These are phyloP conservation scores for Entoloma clypeatum DNA, from an alignment of 1,284 basidiomycete species.

Conservation along the genomic window DNA sequence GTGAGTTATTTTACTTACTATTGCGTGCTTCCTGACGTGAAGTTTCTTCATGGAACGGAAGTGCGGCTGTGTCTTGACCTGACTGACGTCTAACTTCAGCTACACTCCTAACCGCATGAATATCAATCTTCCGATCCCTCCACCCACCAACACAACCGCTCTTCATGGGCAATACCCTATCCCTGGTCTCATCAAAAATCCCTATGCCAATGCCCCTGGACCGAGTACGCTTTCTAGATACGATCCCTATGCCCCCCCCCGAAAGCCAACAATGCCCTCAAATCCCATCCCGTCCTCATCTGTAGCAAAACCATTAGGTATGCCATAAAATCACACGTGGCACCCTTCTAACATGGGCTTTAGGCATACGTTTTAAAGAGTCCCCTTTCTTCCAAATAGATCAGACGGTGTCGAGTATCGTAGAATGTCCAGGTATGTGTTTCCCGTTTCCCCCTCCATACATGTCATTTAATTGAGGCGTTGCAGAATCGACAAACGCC, in stretches of 20 bases:
- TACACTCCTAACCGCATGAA: slow-evolving; percentile 30
- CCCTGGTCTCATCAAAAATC: slow-evolving; percentile 23
- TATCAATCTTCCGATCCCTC: slow-evolving; percentile 21
- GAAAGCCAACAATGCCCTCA: slow-evolving; percentile 38
- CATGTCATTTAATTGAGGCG: slow-evolving; percentile 10
- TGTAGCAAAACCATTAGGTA: slow-evolving; percentile 30
- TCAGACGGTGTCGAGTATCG: slow-evolving; percentile 56
- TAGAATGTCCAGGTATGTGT: slow-evolving; percentile 67
- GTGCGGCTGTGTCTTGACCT: slow-evolving; percentile 10
- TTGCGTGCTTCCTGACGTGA: no score
- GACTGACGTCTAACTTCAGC: slow-evolving; percentile 22
- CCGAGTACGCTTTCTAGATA: slow-evolving; percentile 41
- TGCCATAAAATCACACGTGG: slow-evolving; percentile 2
- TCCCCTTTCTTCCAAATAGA: slow-evolving; percentile 77
- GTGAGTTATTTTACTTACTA: slow-evolving; percentile 42
- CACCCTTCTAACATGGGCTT: slow-evolving; percentile 12
- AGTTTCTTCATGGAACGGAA: slow-evolving; percentile 2
- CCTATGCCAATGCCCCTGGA: slow-evolving; percentile 24
- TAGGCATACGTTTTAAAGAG: slow-evolving; percentile 72
- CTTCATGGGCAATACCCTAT: slow-evolving; percentile 24
- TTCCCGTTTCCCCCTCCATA: slow-evolving; percentile 2
- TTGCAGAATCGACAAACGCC: slow-evolving; percentile 68
- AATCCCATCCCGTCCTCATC: slow-evolving; percentile 23
- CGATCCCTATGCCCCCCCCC: slow-evolving; percentile 61
- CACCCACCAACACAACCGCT: slow-evolving; percentile 21